Percentiles rank a stretch among this genome's conserved stretches.
phyloP scores from a whole-genome alignment of 768 basidiomycete genomes.

The Suillus bovinus region DNA sequence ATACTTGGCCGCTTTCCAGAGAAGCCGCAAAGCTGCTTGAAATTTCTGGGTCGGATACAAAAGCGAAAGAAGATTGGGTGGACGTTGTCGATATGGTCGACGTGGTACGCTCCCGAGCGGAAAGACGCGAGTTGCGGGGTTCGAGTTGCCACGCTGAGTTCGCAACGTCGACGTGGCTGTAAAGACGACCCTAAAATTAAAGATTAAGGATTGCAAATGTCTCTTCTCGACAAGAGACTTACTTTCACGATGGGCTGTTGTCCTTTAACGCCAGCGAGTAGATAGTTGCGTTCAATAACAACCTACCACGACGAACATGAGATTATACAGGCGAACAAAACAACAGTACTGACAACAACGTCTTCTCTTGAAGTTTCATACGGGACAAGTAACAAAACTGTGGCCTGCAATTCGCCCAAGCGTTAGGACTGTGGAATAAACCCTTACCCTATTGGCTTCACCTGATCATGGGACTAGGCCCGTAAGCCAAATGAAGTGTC shows the following conservation, averaged over 20 bases:
- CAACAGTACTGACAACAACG: slow-evolving; percentile 51
- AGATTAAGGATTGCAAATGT: slow-evolving; percentile 1
- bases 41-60: slow-evolving; percentile 82
- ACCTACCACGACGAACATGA: slow-evolving; percentile 45
- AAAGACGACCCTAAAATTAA: slow-evolving; percentile 62
- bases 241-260: slow-evolving; percentile 76
- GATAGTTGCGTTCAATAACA: slow-evolving; percentile 66
- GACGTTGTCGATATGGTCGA: slow-evolving; percentile 76
- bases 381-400: slow-evolving; percentile 73
- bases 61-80: slow-evolving; percentile 78
- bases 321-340: not conserved
- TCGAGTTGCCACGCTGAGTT: slow-evolving; percentile 83
- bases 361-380: slow-evolving; percentile 72
- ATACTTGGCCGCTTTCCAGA: slow-evolving; percentile 69
- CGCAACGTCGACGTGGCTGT: slow-evolving; percentile 63
- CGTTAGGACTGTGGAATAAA: slow-evolving; percentile 21
- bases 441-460: slow-evolving; percentile 22
- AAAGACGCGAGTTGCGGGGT: slow-evolving; percentile 44
- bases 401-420: slow-evolving; percentile 51
- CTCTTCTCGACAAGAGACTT: slow-evolving; percentile 19
- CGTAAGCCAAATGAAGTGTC: slow-evolving; percentile 2
- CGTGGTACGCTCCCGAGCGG: slow-evolving; percentile 69
- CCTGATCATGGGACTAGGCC: slow-evolving; percentile 84
- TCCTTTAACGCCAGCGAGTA: slow-evolving; percentile 73
- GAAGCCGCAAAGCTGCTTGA: slow-evolving; percentile 85